These are phyloP conservation scores for Blastobotrys terrestris DNA, from an alignment of 805 yeast species.

Conservation along the genomic window DNA sequence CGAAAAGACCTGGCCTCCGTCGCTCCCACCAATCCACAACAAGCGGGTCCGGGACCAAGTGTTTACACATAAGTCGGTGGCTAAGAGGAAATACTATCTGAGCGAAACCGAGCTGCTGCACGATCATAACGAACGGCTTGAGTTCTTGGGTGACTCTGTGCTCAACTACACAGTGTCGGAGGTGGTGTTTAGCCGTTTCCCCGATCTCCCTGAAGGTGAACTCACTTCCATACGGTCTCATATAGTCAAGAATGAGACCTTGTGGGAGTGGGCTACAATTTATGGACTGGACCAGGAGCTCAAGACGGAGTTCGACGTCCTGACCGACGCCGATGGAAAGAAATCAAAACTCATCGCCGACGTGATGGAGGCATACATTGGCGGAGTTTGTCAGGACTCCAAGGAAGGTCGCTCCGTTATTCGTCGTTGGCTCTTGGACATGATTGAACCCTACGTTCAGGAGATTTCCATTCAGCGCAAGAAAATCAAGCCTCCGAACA, in stretches of 20 bases:
- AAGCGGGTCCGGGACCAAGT: slow-evolving; percentile 59
- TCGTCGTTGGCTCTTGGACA: slow-evolving; percentile 28
- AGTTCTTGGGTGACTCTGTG: slow-evolving; percentile 86
- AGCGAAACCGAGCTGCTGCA: slow-evolving; percentile 51
- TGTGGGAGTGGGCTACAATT: slow-evolving; percentile 60
- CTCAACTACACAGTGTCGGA: slow-evolving; percentile 66
- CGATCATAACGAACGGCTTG: slow-evolving; percentile 79
- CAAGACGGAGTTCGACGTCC: slow-evolving; percentile 11
- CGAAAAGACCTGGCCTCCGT: slow-evolving; percentile 49
- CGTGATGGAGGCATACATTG: slow-evolving; percentile 89
- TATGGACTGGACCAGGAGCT: slow-evolving; percentile 37
- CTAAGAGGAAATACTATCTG: slow-evolving; percentile 51
- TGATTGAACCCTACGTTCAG: slow-evolving; percentile 30
- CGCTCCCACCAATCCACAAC: slow-evolving; percentile 59
- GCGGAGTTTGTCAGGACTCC: slow-evolving; percentile 66
- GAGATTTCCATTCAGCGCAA: slow-evolving; percentile 30
- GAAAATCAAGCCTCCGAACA: slow-evolving; percentile 37
- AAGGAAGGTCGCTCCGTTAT: slow-evolving; percentile 29
- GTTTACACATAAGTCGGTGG: slow-evolving; percentile 72
- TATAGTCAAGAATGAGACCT: slow-evolving; percentile 65
- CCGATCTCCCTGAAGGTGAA: slow-evolving; percentile 73
- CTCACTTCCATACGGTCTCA: slow-evolving; percentile 63
- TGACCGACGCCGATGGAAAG: slow-evolving; percentile 9
- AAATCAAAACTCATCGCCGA: slow-evolving; percentile 70
- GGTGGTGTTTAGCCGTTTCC: slow-evolving; percentile 59